Evolutionary conservation across 352 stramenopile genomes (phyloP).

Genomic region (Phytophthora pseudosyringae): DNA sequence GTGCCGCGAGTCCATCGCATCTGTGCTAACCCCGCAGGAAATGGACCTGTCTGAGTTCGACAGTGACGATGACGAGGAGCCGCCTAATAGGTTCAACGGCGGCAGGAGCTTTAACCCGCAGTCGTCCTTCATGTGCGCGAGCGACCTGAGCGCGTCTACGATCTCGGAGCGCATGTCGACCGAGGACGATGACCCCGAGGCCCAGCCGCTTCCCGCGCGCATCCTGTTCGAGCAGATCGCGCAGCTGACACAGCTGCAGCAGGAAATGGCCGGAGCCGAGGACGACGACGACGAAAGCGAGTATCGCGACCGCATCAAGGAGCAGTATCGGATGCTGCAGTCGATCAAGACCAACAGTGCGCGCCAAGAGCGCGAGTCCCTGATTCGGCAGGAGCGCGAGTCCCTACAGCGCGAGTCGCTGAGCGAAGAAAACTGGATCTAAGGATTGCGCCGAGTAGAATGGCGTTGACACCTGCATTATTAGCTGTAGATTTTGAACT

Average conservation of each 20-base stretch:
- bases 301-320: constrained; percentile 59
- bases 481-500: neutral
- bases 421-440: constrained; percentile 39
- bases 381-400: constrained; percentile 4
- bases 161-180: constrained; percentile 36
- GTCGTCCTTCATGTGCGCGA: constrained; percentile 28
- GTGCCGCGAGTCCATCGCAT: constrained; percentile 64
- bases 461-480: constrained; percentile 21
- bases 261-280: constrained; percentile 52
- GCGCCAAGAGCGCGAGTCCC: constrained; percentile 17
- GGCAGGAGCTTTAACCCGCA: constrained; percentile 25
- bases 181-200: constrained; percentile 39
- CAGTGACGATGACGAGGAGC: constrained; percentile 30
- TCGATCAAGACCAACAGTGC: constrained; percentile 49
- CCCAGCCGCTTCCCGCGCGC: constrained; percentile 42
- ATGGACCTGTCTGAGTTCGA: constrained; percentile 51
- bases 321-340: constrained; percentile 60
- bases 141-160: constrained; percentile 35
- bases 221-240: constrained; percentile 60
- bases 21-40: constrained; percentile 55
- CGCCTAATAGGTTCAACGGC: constrained; percentile 11
- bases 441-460: constrained; percentile 21
- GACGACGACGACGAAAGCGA: constrained; percentile 55
- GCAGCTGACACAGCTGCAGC: constrained; percentile 61
- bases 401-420: constrained; percentile 9